These are phyloP conservation scores for Gonium pectorale DNA, from an alignment of 139 green algal species.

Conservation along the genomic window DNA sequence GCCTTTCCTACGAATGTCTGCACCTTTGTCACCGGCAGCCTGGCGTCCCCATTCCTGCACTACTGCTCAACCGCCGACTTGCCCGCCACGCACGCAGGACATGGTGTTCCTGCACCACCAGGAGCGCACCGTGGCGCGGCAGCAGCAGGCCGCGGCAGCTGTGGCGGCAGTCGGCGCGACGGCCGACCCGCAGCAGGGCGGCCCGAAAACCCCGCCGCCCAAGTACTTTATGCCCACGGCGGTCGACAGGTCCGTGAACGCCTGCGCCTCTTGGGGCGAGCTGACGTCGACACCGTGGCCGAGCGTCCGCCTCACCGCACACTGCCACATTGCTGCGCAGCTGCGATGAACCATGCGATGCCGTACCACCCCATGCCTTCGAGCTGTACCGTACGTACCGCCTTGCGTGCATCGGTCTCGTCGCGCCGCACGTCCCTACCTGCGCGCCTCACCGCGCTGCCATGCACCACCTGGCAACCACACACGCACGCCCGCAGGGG, in stretches of 20 bases:
- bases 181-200: background rate
- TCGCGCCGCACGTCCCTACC: background rate
- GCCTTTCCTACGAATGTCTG: no score
- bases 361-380: no score
- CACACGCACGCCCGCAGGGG: background rate
- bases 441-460: background rate
- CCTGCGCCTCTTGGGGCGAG: background rate
- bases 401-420: background rate
- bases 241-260: background rate
- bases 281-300: background rate
- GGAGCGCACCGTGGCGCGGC: background rate
- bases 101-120: constrained; percentile 31
- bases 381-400: no score
- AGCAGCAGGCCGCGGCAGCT: background rate
- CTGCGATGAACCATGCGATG: background rate
- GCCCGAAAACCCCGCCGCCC: background rate
- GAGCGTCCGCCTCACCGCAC: background rate
- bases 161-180: background rate
- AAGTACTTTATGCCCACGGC: constrained; percentile 24
- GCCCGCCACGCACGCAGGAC: no score
- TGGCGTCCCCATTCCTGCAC: no score
- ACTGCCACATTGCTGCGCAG: background rate
- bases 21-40: no score
- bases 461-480: background rate
- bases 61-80: no score